Conservation (phyloP, 768 basidiomycete species). For the Kwoniella heveanensis region DNA sequence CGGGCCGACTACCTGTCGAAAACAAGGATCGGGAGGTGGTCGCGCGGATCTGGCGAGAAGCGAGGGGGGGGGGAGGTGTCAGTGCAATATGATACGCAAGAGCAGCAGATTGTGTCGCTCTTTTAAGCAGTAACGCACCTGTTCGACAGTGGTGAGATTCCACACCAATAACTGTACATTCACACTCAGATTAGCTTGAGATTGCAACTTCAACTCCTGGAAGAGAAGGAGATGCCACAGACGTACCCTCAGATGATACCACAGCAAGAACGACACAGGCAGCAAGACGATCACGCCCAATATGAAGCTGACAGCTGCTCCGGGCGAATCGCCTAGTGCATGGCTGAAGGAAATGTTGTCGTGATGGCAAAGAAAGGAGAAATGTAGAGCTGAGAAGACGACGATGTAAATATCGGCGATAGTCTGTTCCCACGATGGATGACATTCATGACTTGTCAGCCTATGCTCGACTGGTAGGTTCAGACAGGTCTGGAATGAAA, state of each 20-base stretch:
- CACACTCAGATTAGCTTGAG: too few relatives aligned
- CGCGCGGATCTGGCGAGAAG: slow-evolving; percentile 69
- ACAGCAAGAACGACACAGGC: slow-evolving; percentile 76
- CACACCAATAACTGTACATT: slow-evolving; percentile 65
- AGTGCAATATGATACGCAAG: too few relatives aligned
- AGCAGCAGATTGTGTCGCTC: too few relatives aligned
- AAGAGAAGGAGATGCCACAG: not conserved
- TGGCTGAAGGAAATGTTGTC: slow-evolving; percentile 61
- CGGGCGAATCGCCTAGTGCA: slow-evolving; percentile 63
- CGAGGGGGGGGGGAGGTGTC: slow-evolving; percentile 9
- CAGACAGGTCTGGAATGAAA: too few relatives aligned
- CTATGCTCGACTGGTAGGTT: not conserved
- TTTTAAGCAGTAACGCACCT: slow-evolving; percentile 61
- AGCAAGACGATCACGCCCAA: slow-evolving; percentile 74
- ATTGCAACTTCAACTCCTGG: not conserved
- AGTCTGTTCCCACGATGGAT: slow-evolving; percentile 59
- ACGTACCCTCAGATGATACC: slow-evolving; percentile 83
- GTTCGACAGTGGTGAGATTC: slow-evolving; percentile 95
- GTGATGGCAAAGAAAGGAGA: slow-evolving; percentile 67
- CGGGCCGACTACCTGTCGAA: slow-evolving; percentile 61
- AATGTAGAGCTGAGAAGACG: slow-evolving; percentile 78
- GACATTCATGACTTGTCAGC: not conserved
- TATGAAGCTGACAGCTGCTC: slow-evolving; percentile 78
- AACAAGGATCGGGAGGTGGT: slow-evolving; percentile 74
- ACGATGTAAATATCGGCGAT: slow-evolving; percentile 74